Percentiles rank a stretch among this genome's conserved stretches.
Evolutionary conservation across 371 early-diverging fungal species (phyloP).

Genomic region (Umbelopsis sp.): DNA sequence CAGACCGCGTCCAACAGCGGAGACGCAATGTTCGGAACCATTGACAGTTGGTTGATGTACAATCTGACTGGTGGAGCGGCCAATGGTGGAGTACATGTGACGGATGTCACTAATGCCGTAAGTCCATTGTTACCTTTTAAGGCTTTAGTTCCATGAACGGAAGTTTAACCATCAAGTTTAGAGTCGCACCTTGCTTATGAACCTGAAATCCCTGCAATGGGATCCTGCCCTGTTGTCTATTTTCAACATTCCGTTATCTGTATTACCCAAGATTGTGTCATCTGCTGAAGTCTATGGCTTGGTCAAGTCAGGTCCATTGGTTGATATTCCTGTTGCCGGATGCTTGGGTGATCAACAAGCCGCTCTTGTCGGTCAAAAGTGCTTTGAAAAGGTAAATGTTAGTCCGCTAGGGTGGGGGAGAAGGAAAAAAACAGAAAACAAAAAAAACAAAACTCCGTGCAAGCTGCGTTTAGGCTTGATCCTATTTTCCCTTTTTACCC

Average conservation of each 20-base stretch:
- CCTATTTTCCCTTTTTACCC: not conserved
- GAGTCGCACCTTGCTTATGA: conserved; percentile 91
- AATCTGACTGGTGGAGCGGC: conserved; percentile 78
- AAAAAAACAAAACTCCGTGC: too few relatives aligned
- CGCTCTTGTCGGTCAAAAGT: conserved; percentile 94
- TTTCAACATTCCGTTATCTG: conserved; percentile 65
- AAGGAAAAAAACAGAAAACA: too few relatives aligned
- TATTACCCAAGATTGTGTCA: conserved; percentile 81
- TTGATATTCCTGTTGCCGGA: conserved; percentile 78
- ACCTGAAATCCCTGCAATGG: conserved; percentile 81
- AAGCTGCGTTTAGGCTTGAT: not conserved
- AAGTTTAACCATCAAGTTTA: not conserved
- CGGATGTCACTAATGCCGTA: conserved; percentile 91
- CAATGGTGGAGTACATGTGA: conserved; percentile 73
- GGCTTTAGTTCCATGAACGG: conserved; percentile 8
- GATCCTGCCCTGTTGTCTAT: conserved; percentile 50
- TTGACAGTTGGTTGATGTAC: conserved; percentile 94
- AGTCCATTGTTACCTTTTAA: conserved; percentile 16
- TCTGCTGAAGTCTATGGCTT: conserved; percentile 83
- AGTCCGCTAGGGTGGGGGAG: too few relatives aligned
- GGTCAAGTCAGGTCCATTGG: conserved; percentile 61
- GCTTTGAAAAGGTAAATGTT: conserved; percentile 60
- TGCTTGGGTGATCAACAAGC: conserved; percentile 98
- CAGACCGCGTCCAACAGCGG: conserved; percentile 32
- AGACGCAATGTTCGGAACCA: conserved; percentile 77